Evolutionary conservation across 768 basidiomycete species (phyloP).

Genomic region (Tubosaeta sp.): DNA sequence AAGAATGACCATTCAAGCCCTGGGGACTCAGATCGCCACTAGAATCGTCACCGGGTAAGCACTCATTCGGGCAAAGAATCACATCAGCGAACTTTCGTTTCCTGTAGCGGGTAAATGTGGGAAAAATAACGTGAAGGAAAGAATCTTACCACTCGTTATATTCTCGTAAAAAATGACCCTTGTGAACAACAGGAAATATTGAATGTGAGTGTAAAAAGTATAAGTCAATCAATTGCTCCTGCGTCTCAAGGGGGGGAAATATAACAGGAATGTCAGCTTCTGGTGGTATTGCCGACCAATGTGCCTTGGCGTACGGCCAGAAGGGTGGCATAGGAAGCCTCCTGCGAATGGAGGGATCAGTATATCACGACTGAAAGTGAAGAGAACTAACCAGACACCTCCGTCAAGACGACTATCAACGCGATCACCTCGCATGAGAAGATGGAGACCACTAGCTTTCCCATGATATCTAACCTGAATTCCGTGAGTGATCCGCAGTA

Average conservation of each 20-base stretch:
- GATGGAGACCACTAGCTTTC: constrained; percentile 67
- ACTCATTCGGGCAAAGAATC: background rate
- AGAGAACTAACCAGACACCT: constrained; percentile 54
- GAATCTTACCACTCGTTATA: constrained; percentile 48
- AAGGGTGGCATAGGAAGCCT: constrained; percentile 69
- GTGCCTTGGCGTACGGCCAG: constrained; percentile 59
- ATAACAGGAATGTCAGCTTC: constrained; percentile 43
- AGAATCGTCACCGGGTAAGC: constrained; percentile 27
- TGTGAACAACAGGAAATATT: constrained; percentile 77
- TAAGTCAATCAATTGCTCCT: constrained; percentile 64
- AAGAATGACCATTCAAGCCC: constrained; percentile 7
- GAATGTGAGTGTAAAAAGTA: constrained; percentile 87
- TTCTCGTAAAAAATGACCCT: constrained; percentile 60
- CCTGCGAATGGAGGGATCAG: constrained; percentile 36
- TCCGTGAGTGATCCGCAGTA: constrained; percentile 9
- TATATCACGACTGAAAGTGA: constrained; percentile 2
- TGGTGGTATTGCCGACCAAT: constrained; percentile 33
- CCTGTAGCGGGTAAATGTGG: constrained; percentile 14
- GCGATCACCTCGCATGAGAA: constrained; percentile 63
- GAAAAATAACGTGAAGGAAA: background rate
- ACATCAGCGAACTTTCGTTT: constrained; percentile 22
- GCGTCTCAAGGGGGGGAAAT: constrained; percentile 58
- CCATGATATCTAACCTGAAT: constrained; percentile 83
- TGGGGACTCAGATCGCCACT: constrained; percentile 36
- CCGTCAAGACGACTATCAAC: constrained; percentile 66